Evolutionary conservation across 441 rosid genomes (phyloP).

Genomic region (Adansonia rubrostipa): DNA sequence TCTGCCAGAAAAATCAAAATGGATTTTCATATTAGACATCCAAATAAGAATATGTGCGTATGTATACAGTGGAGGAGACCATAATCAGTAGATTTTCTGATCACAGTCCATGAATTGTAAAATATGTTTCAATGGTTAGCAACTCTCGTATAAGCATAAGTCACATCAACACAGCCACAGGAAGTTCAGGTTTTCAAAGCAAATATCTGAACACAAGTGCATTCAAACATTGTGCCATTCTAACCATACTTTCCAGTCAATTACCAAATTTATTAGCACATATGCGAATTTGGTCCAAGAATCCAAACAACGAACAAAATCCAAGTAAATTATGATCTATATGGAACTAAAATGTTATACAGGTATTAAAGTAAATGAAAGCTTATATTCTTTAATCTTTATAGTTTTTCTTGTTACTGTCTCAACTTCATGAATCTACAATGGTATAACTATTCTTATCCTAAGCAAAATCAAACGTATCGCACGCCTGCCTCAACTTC

Average conservation of each 20-base stretch:
- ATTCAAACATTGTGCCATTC: background rate
- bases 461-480: background rate
- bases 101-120: background rate
- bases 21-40: slow-evolving; percentile 11
- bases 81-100: background rate
- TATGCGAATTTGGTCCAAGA: background rate
- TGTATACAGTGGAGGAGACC: background rate
- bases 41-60: background rate
- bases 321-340: background rate
- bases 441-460: background rate
- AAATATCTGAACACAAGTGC: background rate
- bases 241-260: background rate
- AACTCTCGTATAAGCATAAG: background rate
- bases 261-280: background rate
- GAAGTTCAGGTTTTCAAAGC: background rate
- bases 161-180: background rate
- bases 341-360: background rate
- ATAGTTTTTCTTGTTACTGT: background rate
- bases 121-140: background rate
- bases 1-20: slow-evolving; percentile 48
- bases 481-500: background rate
- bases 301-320: slow-evolving; percentile 3
- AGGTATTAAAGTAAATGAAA: background rate
- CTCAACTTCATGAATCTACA: background rate
- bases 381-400: background rate